Conservation (phyloP, 192 early-diverging fungal species). For the Backusella circina region DNA sequence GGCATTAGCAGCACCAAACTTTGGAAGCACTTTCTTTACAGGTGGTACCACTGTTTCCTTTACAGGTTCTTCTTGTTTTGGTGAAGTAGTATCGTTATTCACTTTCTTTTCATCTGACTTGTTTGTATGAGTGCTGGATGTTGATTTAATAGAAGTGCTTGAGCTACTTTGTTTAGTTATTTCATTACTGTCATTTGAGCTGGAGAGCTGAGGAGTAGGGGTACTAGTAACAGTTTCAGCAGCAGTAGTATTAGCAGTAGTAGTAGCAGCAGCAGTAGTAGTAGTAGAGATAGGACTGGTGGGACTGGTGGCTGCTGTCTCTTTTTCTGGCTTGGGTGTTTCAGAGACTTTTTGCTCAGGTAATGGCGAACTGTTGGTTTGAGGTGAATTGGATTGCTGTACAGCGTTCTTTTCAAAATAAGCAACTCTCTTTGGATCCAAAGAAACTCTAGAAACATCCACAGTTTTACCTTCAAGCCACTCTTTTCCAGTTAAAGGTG, state of each 20-base stretch:
- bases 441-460: slow-evolving; percentile 35
- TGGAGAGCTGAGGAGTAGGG: not conserved
- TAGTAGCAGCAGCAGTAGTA: not conserved
- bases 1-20: slow-evolving; percentile 37
- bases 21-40: slow-evolving; percentile 23
- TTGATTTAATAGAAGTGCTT: not conserved
- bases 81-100: not conserved
- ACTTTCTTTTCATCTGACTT: not conserved
- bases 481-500: slow-evolving; percentile 50
- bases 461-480: slow-evolving; percentile 58
- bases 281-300: not conserved
- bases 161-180: not conserved
- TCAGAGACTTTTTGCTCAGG: not conserved
- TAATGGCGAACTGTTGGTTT: not conserved
- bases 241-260: not conserved
- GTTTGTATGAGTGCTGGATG: not conserved
- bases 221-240: not conserved
- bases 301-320: not conserved
- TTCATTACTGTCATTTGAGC: not conserved
- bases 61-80: not conserved
- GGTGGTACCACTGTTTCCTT: not conserved
- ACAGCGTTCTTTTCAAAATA: not conserved
- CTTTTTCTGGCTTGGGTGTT: slow-evolving; percentile 4
- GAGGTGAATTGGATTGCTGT: not conserved
- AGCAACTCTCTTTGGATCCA: slow-evolving; percentile 40